Percentiles rank a stretch among this genome's conserved stretches.
These are phyloP conservation scores for Podosphaera fusca DNA, from an alignment of 2,329 filamentous ascomycete genomes.

Conservation along the genomic window DNA sequence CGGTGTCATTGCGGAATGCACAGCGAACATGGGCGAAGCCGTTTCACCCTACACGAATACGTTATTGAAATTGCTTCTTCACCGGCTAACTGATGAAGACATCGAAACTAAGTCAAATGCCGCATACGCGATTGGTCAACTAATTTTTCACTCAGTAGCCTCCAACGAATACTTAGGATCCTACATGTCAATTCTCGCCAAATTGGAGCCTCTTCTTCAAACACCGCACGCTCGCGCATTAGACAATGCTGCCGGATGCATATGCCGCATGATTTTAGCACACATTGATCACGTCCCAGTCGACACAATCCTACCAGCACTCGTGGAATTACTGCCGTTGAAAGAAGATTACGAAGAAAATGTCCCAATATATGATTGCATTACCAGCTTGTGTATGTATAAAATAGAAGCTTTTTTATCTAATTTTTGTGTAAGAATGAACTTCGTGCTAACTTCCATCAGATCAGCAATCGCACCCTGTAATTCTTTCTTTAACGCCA, in stretches of 20 bases:
- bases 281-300: slow-evolving; percentile 68
- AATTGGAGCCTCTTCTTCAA: slow-evolving; percentile 67
- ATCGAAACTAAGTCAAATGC: slow-evolving; percentile 86
- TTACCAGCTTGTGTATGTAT: slow-evolving; percentile 59
- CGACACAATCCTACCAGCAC: slow-evolving; percentile 54
- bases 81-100: slow-evolving; percentile 75
- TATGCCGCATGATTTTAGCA: slow-evolving; percentile 77
- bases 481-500: slow-evolving; percentile 45
- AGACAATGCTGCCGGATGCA: slow-evolving; percentile 82
- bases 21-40: slow-evolving; percentile 59
- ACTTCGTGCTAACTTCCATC: background rate
- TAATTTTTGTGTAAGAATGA: background rate
- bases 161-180: slow-evolving; percentile 45
- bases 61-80: slow-evolving; percentile 59
- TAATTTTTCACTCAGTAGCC: slow-evolving; percentile 62
- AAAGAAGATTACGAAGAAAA: slow-evolving; percentile 95
- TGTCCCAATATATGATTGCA: slow-evolving; percentile 74
- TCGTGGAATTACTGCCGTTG: slow-evolving; percentile 61
- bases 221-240: slow-evolving; percentile 58
- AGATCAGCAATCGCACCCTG: slow-evolving; percentile 46
- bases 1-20: slow-evolving; percentile 77
- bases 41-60: slow-evolving; percentile 59
- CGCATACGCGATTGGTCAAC: slow-evolving; percentile 69
- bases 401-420: background rate
- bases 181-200: slow-evolving; percentile 56